These are phyloP conservation scores for Hemileccinum impolitum DNA, from an alignment of 768 basidiomycete species.

Conservation along the genomic window DNA sequence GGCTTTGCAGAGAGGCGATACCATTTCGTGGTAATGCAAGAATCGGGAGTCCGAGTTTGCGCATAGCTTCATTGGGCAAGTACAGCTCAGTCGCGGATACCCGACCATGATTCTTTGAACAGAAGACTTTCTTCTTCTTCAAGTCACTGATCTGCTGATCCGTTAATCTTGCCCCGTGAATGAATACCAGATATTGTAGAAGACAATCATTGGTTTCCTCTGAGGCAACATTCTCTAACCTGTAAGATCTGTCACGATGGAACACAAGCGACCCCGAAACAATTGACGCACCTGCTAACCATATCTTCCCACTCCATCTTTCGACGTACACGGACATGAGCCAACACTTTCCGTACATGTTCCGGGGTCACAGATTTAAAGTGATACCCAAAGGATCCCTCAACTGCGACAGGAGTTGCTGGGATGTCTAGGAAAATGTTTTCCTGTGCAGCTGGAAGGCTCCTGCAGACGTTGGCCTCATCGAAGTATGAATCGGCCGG, in stretches of 20 bases:
- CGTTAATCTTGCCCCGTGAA: slow-evolving; percentile 26
- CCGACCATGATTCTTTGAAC: slow-evolving; percentile 1
- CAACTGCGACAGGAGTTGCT: not conserved
- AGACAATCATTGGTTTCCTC: slow-evolving; percentile 14
- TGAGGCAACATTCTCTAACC: slow-evolving; percentile 10
- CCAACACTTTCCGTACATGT: slow-evolving; percentile 5
- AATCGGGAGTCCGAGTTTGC: slow-evolving; percentile 71
- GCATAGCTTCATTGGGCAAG: slow-evolving; percentile 68
- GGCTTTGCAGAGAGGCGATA: not conserved
- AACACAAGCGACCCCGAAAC: slow-evolving; percentile 40
- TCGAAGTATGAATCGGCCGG: slow-evolving; percentile 78
- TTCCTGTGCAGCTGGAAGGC: slow-evolving; percentile 9
- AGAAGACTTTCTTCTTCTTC: slow-evolving; percentile 5
- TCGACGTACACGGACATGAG: slow-evolving; percentile 35
- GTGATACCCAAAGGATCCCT: not conserved
- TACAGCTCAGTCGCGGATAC: slow-evolving; percentile 53
- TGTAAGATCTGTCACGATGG: not conserved
- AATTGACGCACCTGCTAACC: slow-evolving; percentile 29
- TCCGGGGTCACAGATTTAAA: not conserved
- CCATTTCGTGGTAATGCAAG: slow-evolving; percentile 37
- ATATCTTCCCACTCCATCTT: slow-evolving; percentile 8
- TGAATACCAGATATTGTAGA: slow-evolving; percentile 63
- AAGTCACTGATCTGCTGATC: not conserved
- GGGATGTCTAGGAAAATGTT: not conserved
- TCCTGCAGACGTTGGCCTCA: slow-evolving; percentile 78